phyloP scores from a whole-genome alignment of 768 basidiomycete species.

The Mrakia blollopis region DNA sequence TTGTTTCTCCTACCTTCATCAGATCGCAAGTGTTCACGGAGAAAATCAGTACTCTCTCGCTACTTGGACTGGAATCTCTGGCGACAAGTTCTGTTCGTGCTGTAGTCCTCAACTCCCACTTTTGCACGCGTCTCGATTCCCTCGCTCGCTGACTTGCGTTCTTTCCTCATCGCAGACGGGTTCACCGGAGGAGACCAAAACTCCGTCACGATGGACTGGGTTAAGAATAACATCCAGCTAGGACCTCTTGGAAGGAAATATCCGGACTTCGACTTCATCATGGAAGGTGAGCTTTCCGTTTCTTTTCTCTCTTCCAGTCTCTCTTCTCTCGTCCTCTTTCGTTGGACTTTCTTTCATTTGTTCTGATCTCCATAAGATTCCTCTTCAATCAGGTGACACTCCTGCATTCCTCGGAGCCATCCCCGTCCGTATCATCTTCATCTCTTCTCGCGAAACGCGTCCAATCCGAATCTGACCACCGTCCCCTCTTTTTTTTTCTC shows the following conservation, averaged over 20 bases:
- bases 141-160: neutral
- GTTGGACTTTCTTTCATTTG: too few species aligned
- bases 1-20: neutral
- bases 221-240: slow-evolving; percentile 13
- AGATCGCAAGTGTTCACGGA: slow-evolving; percentile 11
- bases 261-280: slow-evolving; percentile 16
- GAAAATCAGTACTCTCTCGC: slow-evolving; percentile 18
- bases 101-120: neutral
- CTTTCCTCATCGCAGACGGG: neutral
- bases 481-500: neutral
- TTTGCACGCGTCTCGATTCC: too few species aligned
- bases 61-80: slow-evolving; percentile 6
- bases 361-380: neutral
- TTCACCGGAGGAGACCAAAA: slow-evolving; percentile 8
- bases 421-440: neutral
- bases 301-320: too few species aligned
- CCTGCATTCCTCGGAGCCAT: slow-evolving; percentile 15
- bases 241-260: neutral
- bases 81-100: slow-evolving; percentile 10
- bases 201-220: slow-evolving; percentile 8
- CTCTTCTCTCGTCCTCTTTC: neutral
- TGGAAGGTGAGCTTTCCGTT: neutral
- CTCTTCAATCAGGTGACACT: neutral
- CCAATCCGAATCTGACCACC: neutral
- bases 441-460: neutral